phyloP scores from a whole-genome alignment of 306 rosid genomes.

The Corylus americana region DNA sequence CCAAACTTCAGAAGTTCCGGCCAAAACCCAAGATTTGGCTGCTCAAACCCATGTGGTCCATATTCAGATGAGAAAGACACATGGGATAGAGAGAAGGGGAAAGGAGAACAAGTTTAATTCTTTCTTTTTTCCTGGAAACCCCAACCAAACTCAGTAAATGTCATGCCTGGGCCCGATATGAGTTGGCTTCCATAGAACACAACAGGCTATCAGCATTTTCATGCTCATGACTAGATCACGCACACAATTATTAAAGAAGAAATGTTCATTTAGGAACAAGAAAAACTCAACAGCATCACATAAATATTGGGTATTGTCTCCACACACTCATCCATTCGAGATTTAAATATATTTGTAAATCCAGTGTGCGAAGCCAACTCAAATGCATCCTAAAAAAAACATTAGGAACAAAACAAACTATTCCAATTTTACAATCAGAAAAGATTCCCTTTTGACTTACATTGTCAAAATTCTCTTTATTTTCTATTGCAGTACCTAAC shows the following conservation, averaged over 20 bases:
- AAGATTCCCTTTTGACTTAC: neutral
- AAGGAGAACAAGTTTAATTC: neutral
- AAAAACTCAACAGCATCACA: neutral
- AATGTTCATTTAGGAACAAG: neutral
- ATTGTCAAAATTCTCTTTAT: neutral
- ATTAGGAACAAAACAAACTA: neutral
- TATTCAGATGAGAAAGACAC: neutral
- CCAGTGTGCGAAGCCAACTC: neutral
- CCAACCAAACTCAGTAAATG: neutral
- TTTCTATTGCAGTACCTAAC: constrained; percentile 10
- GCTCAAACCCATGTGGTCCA: neutral
- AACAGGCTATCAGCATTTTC: neutral
- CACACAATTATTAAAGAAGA: constrained; percentile 1
- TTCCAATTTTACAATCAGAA: neutral
- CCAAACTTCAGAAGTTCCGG: neutral
- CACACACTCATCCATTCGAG: neutral
- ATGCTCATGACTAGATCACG: neutral
- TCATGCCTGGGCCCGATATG: neutral
- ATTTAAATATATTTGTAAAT: neutral
- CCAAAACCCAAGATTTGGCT: neutral
- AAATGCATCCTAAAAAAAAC: neutral
- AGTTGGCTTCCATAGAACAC: neutral
- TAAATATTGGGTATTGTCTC: constrained; percentile 4
- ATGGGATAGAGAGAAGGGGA: neutral
- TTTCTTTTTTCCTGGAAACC: neutral